Conservation (phyloP, 495 filamentous ascomycete species). For the Tuber magnatum region DNA sequence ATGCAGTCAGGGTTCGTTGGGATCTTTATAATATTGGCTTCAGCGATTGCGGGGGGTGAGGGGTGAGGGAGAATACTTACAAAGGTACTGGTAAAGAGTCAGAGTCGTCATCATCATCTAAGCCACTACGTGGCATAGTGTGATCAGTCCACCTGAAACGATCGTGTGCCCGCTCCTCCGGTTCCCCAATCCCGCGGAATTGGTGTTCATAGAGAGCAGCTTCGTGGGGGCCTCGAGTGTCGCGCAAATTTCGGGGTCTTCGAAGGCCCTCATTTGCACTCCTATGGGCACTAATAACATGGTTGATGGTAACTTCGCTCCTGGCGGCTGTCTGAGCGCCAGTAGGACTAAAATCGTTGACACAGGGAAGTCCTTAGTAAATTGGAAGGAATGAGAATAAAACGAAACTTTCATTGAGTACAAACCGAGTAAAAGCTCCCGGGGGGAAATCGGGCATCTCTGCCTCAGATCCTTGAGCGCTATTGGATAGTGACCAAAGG, state of each 20-base stretch:
- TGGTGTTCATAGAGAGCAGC: neutral
- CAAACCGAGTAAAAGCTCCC: neutral
- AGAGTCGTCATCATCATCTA: slow-evolving; percentile 2
- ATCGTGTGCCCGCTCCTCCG: neutral
- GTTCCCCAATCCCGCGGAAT: neutral
- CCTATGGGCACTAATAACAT: neutral
- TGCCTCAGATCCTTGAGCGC: neutral
- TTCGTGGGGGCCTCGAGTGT: neutral
- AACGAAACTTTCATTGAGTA: neutral
- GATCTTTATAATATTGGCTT: neutral
- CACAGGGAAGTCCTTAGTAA: neutral
- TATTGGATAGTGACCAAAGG: slow-evolving; percentile 1
- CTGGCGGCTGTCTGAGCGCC: neutral
- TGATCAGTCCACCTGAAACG: neutral
- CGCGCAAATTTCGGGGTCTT: neutral
- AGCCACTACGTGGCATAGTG: neutral
- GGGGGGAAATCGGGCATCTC: neutral
- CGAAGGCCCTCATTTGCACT: neutral
- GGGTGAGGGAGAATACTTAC: neutral
- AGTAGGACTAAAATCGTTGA: neutral
- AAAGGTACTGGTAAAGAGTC: neutral
- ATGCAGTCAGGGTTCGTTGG: neutral
- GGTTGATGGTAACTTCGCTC: neutral
- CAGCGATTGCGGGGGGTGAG: neutral
- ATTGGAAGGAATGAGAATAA: neutral